phyloP scores from a whole-genome alignment of 768 basidiomycete species.

The Lactifluus subvellereus region DNA sequence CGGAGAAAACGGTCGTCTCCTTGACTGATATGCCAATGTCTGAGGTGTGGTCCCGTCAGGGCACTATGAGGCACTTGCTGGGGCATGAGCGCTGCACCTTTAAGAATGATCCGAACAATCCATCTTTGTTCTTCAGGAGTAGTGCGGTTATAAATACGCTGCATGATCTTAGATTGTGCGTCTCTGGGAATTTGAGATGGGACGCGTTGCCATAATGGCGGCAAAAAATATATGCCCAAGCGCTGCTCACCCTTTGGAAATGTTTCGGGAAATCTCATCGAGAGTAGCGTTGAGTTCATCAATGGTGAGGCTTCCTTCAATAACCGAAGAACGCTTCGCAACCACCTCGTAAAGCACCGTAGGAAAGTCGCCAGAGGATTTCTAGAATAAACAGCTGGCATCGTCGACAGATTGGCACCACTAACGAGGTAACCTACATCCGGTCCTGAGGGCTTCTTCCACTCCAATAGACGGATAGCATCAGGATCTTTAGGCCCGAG shows the following conservation, averaged over 20 bases:
- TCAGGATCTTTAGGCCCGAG: slow-evolving; percentile 76
- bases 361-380: slow-evolving; percentile 81
- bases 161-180: slow-evolving; percentile 66
- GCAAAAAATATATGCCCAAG: not conserved
- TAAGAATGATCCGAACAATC: slow-evolving; percentile 93
- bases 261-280: slow-evolving; percentile 66
- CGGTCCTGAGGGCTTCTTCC: slow-evolving; percentile 78
- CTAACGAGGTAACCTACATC: slow-evolving; percentile 40
- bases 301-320: slow-evolving; percentile 69
- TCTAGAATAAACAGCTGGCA: slow-evolving; percentile 35
- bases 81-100: slow-evolving; percentile 48
- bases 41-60: slow-evolving; percentile 29
- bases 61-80: not conserved
- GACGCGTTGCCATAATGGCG: not conserved
- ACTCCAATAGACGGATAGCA: slow-evolving; percentile 75
- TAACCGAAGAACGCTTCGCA: slow-evolving; percentile 72
- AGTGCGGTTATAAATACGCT: slow-evolving; percentile 67
- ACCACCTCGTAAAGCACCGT: slow-evolving; percentile 84
- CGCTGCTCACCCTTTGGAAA: slow-evolving; percentile 63
- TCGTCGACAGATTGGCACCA: not conserved
- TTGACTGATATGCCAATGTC: slow-evolving; percentile 91
- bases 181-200: slow-evolving; percentile 43
- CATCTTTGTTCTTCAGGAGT: slow-evolving; percentile 90
- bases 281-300: slow-evolving; percentile 78
- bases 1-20: slow-evolving; percentile 86